A percentile compares a stretch with the other conserved stretches of the same genome.
Evolutionary conservation across 2,329 filamentous ascomycete species (phyloP).

Genomic region (Cordyceps militaris): DNA sequence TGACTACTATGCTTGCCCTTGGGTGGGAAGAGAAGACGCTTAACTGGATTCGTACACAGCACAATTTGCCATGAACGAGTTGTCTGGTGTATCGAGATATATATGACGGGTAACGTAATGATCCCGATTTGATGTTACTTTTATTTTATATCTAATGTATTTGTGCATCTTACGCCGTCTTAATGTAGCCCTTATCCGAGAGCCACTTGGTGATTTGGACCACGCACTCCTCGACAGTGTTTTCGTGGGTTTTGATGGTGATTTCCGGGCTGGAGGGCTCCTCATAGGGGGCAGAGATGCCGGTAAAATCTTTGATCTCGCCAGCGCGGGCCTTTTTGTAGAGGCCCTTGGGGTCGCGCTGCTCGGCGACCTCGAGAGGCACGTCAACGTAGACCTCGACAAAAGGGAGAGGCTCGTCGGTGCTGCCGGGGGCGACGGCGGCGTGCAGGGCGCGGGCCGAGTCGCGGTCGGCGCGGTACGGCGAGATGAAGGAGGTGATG

Average conservation of each 20-base stretch:
- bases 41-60: too few relatives aligned
- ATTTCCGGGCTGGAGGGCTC: slow-evolving; percentile 80
- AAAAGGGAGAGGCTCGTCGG: slow-evolving; percentile 71
- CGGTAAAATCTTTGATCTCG: slow-evolving; percentile 95
- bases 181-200: slow-evolving; percentile 53
- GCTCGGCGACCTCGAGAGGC: slow-evolving; percentile 82
- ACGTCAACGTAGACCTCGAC: slow-evolving; percentile 93
- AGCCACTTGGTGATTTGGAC: slow-evolving; percentile 76
- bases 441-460: slow-evolving; percentile 75
- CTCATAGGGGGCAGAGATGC: slow-evolving; percentile 93
- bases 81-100: background rate
- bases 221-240: slow-evolving; percentile 83
- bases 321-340: slow-evolving; percentile 96
- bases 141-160: background rate
- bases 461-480: slow-evolving; percentile 80
- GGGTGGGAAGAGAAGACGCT: background rate
- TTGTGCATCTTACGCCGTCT: slow-evolving; percentile 19
- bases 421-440: slow-evolving; percentile 31
- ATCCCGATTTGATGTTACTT: background rate
- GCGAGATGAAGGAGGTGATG: slow-evolving; percentile 94
- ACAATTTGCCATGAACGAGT: background rate
- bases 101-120: background rate
- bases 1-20: background rate
- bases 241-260: slow-evolving; percentile 73
- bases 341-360: slow-evolving; percentile 92